Evolutionary conservation across 345 rosid species (phyloP).

Genomic region (Salix caprea): DNA sequence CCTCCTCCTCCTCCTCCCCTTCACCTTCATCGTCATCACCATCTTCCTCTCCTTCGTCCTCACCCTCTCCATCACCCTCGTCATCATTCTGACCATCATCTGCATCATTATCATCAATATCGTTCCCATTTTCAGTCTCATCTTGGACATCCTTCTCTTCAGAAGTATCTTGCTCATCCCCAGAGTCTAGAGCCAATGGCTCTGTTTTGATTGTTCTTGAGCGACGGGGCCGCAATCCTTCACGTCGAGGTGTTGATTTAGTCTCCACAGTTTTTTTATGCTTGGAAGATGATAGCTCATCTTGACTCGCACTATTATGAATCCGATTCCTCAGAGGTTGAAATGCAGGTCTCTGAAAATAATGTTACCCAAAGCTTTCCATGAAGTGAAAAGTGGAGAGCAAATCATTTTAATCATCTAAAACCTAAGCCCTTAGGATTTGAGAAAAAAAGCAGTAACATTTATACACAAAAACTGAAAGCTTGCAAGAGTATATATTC

Average conservation of each 20-base stretch:
- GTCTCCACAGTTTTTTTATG: slow-evolving; percentile 46
- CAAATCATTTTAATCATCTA: neutral
- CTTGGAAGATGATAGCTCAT: slow-evolving; percentile 54
- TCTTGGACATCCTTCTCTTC: slow-evolving; percentile 76
- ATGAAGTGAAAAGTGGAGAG: slow-evolving; percentile 2
- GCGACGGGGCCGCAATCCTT: slow-evolving; percentile 94
- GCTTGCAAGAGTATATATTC: slow-evolving; percentile 21
- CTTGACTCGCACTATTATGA: slow-evolving; percentile 51
- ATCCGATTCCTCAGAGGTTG: slow-evolving; percentile 54
- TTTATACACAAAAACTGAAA: neutral
- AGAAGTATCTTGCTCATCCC: slow-evolving; percentile 63
- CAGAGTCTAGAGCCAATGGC: slow-evolving; percentile 51
- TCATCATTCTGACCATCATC: slow-evolving; percentile 40
- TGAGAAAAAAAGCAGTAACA: slow-evolving; percentile 2
- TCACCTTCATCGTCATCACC: slow-evolving; percentile 61
- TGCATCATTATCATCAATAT: slow-evolving; percentile 62
- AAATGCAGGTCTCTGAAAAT: slow-evolving; percentile 60
- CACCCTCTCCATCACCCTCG: slow-evolving; percentile 45
- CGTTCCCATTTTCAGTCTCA: slow-evolving; percentile 80
- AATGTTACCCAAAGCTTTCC: slow-evolving; percentile 9
- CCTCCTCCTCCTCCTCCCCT: slow-evolving; percentile 58
- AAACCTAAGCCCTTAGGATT: neutral
- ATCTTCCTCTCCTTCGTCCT: slow-evolving; percentile 23
- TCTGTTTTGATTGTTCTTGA: slow-evolving; percentile 52
- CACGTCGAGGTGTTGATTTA: slow-evolving; percentile 84